These are phyloP conservation scores for Quercus mongolica DNA, from an alignment of 306 rosid genomes.

Conservation along the genomic window DNA sequence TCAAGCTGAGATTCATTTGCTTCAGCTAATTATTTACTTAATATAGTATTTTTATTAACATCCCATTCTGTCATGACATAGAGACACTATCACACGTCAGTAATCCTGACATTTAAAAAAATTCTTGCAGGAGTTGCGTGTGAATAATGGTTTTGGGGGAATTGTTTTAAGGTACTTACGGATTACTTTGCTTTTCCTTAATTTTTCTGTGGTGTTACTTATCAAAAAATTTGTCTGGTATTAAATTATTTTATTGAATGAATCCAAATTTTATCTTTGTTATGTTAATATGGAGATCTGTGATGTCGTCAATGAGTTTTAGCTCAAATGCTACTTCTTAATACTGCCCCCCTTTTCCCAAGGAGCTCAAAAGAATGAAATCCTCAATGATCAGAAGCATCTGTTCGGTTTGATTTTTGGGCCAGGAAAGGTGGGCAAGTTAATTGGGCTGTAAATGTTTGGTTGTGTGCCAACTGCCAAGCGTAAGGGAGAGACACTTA, in stretches of 20 bases:
- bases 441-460: conserved; percentile 1
- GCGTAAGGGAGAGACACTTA: neutral
- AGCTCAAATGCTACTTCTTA: neutral
- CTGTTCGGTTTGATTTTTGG: neutral
- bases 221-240: neutral
- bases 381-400: neutral
- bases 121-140: conserved; percentile 84
- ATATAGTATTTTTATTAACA: neutral
- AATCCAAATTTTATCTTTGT: conserved; percentile 5
- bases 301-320: neutral
- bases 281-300: neutral
- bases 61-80: neutral
- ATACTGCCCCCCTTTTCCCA: neutral
- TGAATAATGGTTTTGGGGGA: conserved; percentile 91
- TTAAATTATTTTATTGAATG: neutral
- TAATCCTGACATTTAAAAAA: conserved; percentile 24
- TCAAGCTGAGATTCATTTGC: neutral
- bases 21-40: neutral
- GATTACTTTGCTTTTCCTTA: conserved; percentile 2
- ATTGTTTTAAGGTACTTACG: conserved; percentile 69
- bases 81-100: neutral
- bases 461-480: neutral
- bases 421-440: neutral
- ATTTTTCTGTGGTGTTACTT: neutral
- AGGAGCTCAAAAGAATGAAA: neutral